Conservation (phyloP, 257 asterid genomes). For the Lycium barbarum region DNA sequence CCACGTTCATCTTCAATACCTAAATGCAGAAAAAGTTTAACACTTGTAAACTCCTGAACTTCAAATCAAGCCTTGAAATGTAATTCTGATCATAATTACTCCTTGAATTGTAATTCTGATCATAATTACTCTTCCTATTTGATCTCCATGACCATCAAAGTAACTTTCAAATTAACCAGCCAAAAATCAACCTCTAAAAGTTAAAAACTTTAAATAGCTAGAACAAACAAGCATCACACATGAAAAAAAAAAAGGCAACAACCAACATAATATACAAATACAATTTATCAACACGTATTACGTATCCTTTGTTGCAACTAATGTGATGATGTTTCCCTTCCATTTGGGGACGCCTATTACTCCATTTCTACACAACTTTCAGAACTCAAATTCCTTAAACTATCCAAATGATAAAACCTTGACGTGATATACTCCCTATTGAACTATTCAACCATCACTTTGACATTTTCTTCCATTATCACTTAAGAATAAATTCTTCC, state of each 20-base stretch:
- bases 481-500: not conserved
- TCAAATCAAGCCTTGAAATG: not conserved
- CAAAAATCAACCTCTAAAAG: not conserved
- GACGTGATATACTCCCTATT: not conserved
- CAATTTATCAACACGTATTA: too few relatives aligned
- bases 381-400: not conserved
- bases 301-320: not conserved
- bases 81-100: not conserved
- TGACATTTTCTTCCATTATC: not conserved
- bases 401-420: not conserved
- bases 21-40: not conserved
- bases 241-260: not conserved
- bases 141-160: not conserved
- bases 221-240: not conserved
- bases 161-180: not conserved
- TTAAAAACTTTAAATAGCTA: too few relatives aligned
- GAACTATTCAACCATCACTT: not conserved
- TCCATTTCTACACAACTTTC: not conserved
- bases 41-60: not conserved
- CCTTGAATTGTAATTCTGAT: not conserved
- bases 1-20: not conserved
- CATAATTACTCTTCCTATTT: not conserved
- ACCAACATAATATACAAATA: too few relatives aligned
- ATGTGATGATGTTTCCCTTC: not conserved
- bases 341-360: not conserved